Evolutionary conservation across 805 yeast species (phyloP), one percentile per base, ranked within the genome.

Genomic region (Saccharomyces eubayanus): DNA sequence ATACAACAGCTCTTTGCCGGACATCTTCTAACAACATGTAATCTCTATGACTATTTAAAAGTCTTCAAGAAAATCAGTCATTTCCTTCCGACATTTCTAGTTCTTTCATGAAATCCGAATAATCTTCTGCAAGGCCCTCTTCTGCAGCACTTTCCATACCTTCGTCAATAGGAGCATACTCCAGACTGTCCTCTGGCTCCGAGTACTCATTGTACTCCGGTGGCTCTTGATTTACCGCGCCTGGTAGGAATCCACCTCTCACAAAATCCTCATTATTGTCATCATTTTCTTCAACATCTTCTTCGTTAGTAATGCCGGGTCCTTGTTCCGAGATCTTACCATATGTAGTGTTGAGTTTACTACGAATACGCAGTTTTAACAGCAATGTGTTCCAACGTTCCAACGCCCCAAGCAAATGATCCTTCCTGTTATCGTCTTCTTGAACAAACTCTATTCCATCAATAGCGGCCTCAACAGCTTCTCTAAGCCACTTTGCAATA

Each of bases 401-500:
- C 59, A 80, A 67, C 2, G 86, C 80, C 27, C 74, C 72, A 47
- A 79, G 60, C 55, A 82, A 84, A 14, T 72, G 70, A 21, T 73
- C 67, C 41, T 70, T 68, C 51, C 73, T 63, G 51, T 74, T 74
- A 10, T 76, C 77, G 31, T 78, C 66, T 47, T 63, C 69, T n/a
- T 51, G 20, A 1, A 56, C 49, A 43, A 65, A 59, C 45, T 63
- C 67, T 6, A 67, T 58, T 24, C 66, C 65, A 29, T 65, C 68
- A 27, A 68, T 64, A 10, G 72, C 65, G 14, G 56, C 55, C 10
- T 57, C 48, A 24, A 72, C 57, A 0, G 75, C 73, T 1, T 72
- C 71, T 48, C 65, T 69, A 52, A 55, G 81, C 61, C 83, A 84
- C 27, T 64, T 63, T 4, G 87, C 84, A 5, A 90, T 84, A 1